Conservation (phyloP, 495 filamentous ascomycete genomes). For the Penicillium manginii region DNA sequence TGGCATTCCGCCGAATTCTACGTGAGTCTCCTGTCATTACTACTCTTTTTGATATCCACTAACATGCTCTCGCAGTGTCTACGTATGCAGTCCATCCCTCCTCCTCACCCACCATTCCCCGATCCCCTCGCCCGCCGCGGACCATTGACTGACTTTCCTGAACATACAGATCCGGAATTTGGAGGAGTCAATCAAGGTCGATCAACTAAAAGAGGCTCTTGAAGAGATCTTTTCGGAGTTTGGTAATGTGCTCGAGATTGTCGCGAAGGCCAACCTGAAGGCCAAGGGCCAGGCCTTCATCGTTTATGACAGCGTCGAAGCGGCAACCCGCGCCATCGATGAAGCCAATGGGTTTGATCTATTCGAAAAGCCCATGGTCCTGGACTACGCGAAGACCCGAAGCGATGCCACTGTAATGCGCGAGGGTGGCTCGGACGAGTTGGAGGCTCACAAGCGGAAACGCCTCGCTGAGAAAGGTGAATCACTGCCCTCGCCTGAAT, state of each 20-base stretch:
- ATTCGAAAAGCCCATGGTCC: conserved; percentile 88
- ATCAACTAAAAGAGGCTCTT: conserved; percentile 74
- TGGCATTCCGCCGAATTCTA: conserved; percentile 48
- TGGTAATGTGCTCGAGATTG: conserved; percentile 86
- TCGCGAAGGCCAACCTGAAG: conserved; percentile 89
- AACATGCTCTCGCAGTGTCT: conserved; percentile 48
- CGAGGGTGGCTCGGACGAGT: conserved; percentile 74
- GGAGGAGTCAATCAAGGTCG: conserved; percentile 88
- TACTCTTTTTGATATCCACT: conserved; percentile 14
- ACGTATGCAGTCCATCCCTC: conserved; percentile 43
- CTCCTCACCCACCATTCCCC: conserved; percentile 19
- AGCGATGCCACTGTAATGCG: conserved; percentile 86
- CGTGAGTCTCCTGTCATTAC: conserved; percentile 37
- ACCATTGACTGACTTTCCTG: conserved; percentile 15
- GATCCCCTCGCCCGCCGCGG: conserved; percentile 17
- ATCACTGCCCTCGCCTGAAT: conserved; percentile 18
- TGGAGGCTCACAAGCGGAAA: conserved; percentile 85
- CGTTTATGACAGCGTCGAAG: conserved; percentile 80
- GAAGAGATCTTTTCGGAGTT: conserved; percentile 85
- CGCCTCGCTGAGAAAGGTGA: conserved; percentile 89
- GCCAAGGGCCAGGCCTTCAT: conserved; percentile 97
- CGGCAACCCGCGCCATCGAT: conserved; percentile 79
- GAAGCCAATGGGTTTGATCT: conserved; percentile 93
- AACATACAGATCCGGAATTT: conserved; percentile 77
- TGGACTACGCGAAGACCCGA: conserved; percentile 81